Base-by-base conservation (phyloP, 495 filamentous ascomycete species). In the Podospora pseudoanserina region DNA sequence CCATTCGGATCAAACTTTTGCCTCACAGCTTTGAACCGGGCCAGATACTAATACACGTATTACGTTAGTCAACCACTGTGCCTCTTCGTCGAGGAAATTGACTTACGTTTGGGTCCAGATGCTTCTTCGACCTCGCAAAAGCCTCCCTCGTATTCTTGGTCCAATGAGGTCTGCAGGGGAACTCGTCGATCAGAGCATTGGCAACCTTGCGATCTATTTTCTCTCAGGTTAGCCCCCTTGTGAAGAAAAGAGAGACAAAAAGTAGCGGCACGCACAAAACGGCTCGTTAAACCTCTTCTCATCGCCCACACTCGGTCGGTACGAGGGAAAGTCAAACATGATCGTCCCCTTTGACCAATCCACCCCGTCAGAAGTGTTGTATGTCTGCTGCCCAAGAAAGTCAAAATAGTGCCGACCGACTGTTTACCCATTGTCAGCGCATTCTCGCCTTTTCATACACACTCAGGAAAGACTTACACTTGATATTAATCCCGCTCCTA, bases 281-380 rank as follows among this genome's bases (percentile, higher is more conserved):
- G 74, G 70, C 71, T 85, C 82, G 67, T 84, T 83, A 68, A 80
- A 85, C 34, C 82, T 75, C 68, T 81, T 77, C 15, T 79, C 69
- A 65, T 85, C 81, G 13, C 82, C 82, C n/a, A 77, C 68, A 2
- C 68, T 79, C 0, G 82, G 81, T 53, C 79, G 73, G 68, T 72
- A 80, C n/a, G 74, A 77, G 6, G 82, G 81, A 64, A 85, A 85
- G 66, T 85, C 81, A 68, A 85, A 83, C 82, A 85, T 85, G 66
- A 85, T 84, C 23, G 79, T 79, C 2, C 82, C 82, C 63, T 82
- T 82, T 20, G 67, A 77, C 81, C 81, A 85, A 68, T 83, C 81
- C 27, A 72, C 79, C 34, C 74, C 75, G 60, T 80, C 81, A 23
- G 76, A 74, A 16, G 80, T 83, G 68, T 80, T 79, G 66, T 80